Evolutionary conservation across 106 monocot species (phyloP), one percentile per base, ranked within the genome.

Genomic region (Apostasia shenzhenica): DNA sequence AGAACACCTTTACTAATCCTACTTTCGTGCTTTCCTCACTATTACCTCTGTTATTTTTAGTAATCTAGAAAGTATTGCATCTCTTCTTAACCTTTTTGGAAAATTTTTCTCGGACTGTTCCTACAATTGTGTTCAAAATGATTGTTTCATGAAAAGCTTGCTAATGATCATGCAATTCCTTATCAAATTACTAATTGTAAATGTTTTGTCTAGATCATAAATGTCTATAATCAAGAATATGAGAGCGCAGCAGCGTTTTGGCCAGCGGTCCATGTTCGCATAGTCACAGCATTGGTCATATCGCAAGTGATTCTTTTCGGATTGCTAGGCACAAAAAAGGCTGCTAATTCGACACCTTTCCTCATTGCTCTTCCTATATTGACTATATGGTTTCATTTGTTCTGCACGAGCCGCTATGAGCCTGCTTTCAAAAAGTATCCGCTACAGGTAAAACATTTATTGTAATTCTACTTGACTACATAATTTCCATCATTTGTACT

Each of bases 151-250:
- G 26, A 26, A 26, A 26, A 26, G 26, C 26, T 26, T 26, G 26
- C 26, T 26, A 26, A 26, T 26, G 26, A 26, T 26, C 26, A 26
- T 26, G 26, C 26, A 26, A 26, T 26, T 26, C 26, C 26, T 26
- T 26, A 26, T 26, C 26, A 26, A 26, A 26, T 50, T 50, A 50
- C 50, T 8, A 50, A 50, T 50, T 4, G 50, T 8, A 45, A 44
- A 12, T n/a, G 45, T 45, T 65, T 14, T 46, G 14, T 56, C 13
- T 59, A 91, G 91, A 77, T 91, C 2, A 87, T 91, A 62, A 91
- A 91, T 65, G 91, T 91, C 6, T 91, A 91, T 70, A 84, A 91
- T 70, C 86, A 86, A 81, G 80, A 91, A 72, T 91, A 91, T 71
- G 91, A 91, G 71, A 91, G 91, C 54, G 84, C 66, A 14, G 91